Evolutionary conservation across 768 basidiomycete genomes (phyloP).

Genomic region (Tylopilus vinaceipallidus): DNA sequence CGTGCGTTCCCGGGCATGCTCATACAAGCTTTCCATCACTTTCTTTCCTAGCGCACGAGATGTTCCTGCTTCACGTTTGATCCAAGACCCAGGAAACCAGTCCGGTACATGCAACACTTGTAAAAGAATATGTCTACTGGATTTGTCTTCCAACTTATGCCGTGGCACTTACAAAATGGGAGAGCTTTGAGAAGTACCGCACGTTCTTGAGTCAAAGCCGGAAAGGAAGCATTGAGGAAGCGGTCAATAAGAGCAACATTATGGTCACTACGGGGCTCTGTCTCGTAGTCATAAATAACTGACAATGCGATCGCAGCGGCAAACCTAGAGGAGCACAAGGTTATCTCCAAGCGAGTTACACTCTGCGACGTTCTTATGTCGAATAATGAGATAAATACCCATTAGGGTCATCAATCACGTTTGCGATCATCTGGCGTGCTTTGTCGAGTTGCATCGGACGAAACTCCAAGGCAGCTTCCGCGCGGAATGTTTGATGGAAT

Average conservation of each 20-base stretch:
- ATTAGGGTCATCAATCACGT: conserved; percentile 1
- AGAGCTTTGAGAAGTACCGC: conserved; percentile 1
- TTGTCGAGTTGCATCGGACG: no score
- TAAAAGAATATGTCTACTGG: no score
- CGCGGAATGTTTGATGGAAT: no score
- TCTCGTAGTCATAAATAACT: conserved; percentile 14
- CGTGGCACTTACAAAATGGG: conserved; percentile 13
- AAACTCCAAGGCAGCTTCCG: no score
- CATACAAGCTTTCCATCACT: conserved; percentile 5
- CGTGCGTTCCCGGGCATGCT: conserved; percentile 1
- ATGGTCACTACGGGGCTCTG: no score
- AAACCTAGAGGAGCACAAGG: conserved; percentile 14
- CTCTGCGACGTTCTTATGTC: conserved; percentile 7
- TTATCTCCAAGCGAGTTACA: no score
- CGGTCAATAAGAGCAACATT: neutral
- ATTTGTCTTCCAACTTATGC: no score
- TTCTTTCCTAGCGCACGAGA: neutral
- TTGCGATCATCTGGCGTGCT: no score
- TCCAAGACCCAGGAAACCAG: conserved; percentile 10
- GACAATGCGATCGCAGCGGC: conserved; percentile 30
- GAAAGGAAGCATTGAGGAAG: neutral
- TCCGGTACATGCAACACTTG: conserved; percentile 12
- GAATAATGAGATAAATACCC: neutral
- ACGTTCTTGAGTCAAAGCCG: conserved; percentile 2
- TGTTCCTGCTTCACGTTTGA: conserved; percentile 1